Evolutionary conservation across 2,329 filamentous ascomycete genomes (phyloP), one percentile per base, ranked within the genome.

Genomic region (Diaporthe vexans): DNA sequence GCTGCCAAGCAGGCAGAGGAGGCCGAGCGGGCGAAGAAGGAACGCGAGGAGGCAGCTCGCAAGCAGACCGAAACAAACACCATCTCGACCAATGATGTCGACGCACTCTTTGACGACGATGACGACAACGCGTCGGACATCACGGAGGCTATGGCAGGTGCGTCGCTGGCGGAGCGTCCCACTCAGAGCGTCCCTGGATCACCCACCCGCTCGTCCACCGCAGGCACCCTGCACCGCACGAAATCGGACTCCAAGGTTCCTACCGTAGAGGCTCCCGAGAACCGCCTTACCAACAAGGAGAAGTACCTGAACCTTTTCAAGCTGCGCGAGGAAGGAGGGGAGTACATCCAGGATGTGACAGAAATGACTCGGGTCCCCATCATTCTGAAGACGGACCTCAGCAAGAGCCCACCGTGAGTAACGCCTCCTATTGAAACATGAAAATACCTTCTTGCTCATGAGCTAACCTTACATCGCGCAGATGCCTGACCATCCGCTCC

Each of bases 311-410:
- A 93, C 82, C 88, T 97, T 77, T 98, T 98, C 87, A 92, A 92
- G 79, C 88, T 99, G 78, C 91, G 97, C 70, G 96, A 99, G 84
- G 94, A 97, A 85, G 93, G 94, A 79, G 96, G 96, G 77, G 94
- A 98, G 79, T 97, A 97, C 87, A 98, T 99, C 81, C 97, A 99
- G 86, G 97, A 99, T 84, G 95, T 99, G 78, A 95, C 93, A 74
- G 97, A 99, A 88, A 98, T 99, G 95, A 96, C 95, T 57, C 91
- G 96, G 79, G 94, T 99, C 76, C 97, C 97, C n/a, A 94, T 99
- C 78, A 97, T 99, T 83, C 87, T 99, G 81, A 98, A 98, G 92
- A 98, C 97, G 78, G 97, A 99, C 86, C 90, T 99, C 81, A 94
- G 90, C 86, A 99, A 99, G 94, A 98, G 96, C 87, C 97, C 97